Conservation (phyloP, 495 filamentous ascomycete species). For the Copromyces sp. region DNA sequence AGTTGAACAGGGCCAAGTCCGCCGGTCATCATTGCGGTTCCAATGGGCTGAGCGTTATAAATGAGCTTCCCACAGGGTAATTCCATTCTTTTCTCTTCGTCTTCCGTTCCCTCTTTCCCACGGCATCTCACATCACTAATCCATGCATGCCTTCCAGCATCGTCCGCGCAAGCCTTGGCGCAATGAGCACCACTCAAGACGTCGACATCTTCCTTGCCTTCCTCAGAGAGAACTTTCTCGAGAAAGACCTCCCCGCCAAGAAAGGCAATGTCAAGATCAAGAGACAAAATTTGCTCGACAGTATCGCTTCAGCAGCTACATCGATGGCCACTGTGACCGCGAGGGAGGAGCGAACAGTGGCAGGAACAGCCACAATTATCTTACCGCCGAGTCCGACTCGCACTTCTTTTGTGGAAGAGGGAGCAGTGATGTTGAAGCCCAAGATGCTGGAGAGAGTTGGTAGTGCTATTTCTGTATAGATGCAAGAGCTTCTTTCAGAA, state of each 20-base stretch:
- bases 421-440: background rate
- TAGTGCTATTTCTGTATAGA: background rate
- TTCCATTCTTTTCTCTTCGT: background rate
- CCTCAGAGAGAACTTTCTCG: slow-evolving; percentile 40
- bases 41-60: slow-evolving; percentile 19
- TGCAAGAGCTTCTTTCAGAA: too few relatives aligned
- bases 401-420: background rate
- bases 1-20: slow-evolving; percentile 50
- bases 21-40: slow-evolving; percentile 53
- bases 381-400: background rate
- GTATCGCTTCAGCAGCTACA: background rate
- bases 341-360: too few relatives aligned
- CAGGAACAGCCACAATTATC: background rate
- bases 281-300: background rate
- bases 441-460: background rate
- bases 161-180: slow-evolving; percentile 57
- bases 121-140: background rate
- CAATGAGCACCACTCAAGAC: slow-evolving; percentile 57
- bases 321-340: background rate
- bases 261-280: background rate
- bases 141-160: slow-evolving; percentile 27
- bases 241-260: background rate
- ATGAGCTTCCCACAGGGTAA: slow-evolving; percentile 24
- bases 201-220: slow-evolving; percentile 50
- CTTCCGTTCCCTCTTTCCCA: background rate